These are phyloP conservation scores for Anthoceros angustus DNA, from an alignment of 225 moss, liverwort and hornwort species.

Conservation along the genomic window DNA sequence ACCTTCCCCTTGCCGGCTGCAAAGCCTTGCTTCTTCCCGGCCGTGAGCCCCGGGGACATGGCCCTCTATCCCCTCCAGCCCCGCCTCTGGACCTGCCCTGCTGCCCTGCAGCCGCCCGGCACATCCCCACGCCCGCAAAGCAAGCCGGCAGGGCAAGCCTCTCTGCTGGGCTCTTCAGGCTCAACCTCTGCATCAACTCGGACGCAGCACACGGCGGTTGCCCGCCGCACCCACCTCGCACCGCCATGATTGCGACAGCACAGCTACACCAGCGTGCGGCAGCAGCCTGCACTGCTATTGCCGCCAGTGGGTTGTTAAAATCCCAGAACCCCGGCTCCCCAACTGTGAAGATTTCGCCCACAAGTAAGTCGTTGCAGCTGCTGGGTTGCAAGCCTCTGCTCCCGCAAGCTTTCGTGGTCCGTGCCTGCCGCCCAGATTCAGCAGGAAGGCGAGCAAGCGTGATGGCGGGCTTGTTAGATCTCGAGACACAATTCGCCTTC, in stretches of 20 bases:
- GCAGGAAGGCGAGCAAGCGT: too few species aligned
- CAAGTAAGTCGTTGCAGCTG: too few species aligned
- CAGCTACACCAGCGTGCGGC: too few species aligned
- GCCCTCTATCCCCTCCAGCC: not conserved
- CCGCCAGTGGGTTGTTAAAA: too few species aligned
- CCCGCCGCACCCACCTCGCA: not conserved
- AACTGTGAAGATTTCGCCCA: too few species aligned
- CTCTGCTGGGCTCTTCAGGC: not conserved
- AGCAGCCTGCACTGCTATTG: too few species aligned
- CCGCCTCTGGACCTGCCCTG: not conserved
- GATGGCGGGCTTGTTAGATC: conserved; percentile 30
- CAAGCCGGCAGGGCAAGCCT: not conserved
- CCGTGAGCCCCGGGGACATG: not conserved
- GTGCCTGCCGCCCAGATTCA: too few species aligned
- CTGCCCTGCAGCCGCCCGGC: not conserved
- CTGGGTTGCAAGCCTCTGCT: too few species aligned
- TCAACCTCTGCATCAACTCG: not conserved
- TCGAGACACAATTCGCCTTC: conserved; percentile 71
- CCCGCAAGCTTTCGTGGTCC: too few species aligned
- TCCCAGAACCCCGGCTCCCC: too few species aligned
- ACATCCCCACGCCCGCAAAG: not conserved
- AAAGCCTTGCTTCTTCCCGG: not conserved
- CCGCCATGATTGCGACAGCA: not conserved
- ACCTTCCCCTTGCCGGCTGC: not conserved
- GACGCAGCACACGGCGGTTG: not conserved